Percentiles rank a stretch among this genome's conserved stretches.
phyloP scores from a whole-genome alignment of 768 basidiomycete genomes.

The Mycena sanguinolenta region DNA sequence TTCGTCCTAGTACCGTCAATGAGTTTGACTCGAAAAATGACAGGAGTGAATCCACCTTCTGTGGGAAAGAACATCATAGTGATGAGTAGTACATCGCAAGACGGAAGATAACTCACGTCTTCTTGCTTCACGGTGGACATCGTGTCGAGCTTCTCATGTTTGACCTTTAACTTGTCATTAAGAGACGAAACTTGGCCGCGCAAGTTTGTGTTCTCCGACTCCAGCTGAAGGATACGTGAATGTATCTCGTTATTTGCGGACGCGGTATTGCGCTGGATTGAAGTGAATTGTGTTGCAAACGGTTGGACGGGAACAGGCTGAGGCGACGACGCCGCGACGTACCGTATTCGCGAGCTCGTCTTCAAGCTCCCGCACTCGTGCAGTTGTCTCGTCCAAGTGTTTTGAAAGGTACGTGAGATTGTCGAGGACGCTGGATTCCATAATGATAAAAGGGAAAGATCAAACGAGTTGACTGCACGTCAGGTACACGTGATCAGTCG shows the following conservation, averaged over 20 bases:
- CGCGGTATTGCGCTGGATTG: not conserved
- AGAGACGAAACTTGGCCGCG: not conserved
- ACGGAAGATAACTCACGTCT: not conserved
- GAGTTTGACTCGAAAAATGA: too few species aligned
- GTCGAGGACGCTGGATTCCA: not conserved
- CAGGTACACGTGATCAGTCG: too few species aligned
- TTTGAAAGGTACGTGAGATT: conserved; percentile 8
- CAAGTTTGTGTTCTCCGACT: conserved; percentile 2
- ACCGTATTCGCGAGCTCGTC: conserved; percentile 10
- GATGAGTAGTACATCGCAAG: too few species aligned
- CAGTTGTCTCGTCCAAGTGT: not conserved
- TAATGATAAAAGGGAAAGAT: too few species aligned
- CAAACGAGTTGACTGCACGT: too few species aligned
- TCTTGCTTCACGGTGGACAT: not conserved
- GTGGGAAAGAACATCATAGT: not conserved
- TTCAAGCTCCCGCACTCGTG: not conserved
- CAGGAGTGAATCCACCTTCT: not conserved
- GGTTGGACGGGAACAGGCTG: too few species aligned
- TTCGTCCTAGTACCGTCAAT: not conserved
- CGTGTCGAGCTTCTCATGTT: not conserved
- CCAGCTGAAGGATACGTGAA: not conserved
- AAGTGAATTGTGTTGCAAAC: not conserved
- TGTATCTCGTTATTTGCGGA: not conserved
- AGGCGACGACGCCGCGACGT: not conserved
- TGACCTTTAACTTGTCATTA: not conserved